Percentiles rank a stretch among this genome's conserved stretches.
phyloP scores from a whole-genome alignment of 495 filamentous ascomycete genomes.

The Podospora sp. region DNA sequence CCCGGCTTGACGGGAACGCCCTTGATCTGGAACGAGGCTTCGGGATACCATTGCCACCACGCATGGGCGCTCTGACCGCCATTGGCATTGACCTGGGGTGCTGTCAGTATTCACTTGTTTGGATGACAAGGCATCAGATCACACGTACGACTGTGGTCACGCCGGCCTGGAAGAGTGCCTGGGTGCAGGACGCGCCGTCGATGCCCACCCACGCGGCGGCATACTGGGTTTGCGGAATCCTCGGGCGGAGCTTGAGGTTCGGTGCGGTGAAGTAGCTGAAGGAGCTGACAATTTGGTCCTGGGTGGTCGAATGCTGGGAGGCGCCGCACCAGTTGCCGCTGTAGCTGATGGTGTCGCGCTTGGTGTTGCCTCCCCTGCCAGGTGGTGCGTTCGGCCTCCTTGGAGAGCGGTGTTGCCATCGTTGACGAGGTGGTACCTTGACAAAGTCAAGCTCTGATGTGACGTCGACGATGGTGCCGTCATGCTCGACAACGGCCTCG shows the following conservation, averaged over 20 bases:
- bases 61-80: constrained; percentile 39
- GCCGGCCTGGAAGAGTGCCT: constrained; percentile 33
- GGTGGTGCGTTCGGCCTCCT: constrained; percentile 8
- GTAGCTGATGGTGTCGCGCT: constrained; percentile 29
- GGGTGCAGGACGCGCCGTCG: constrained; percentile 35
- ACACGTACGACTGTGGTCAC: constrained; percentile 35
- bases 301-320: constrained; percentile 25
- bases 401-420: constrained; percentile 19
- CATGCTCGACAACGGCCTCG: constrained; percentile 19
- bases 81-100: constrained; percentile 30
- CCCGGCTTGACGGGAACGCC: constrained; percentile 54
- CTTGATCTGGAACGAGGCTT: constrained; percentile 53
- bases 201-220: constrained; percentile 37
- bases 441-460: constrained; percentile 24
- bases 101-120: neutral
- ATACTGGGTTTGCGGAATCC: constrained; percentile 29
- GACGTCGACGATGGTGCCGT: constrained; percentile 19
- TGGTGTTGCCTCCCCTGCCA: neutral
- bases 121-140: neutral
- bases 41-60: constrained; percentile 70
- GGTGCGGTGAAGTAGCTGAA: constrained; percentile 33
- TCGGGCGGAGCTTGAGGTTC: constrained; percentile 28
- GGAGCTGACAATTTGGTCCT: constrained; percentile 27
- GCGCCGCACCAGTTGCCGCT: constrained; percentile 40
- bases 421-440: constrained; percentile 24